phyloP scores from a whole-genome alignment of 192 early-diverging fungal genomes.

The Chytriomyces sp. region DNA sequence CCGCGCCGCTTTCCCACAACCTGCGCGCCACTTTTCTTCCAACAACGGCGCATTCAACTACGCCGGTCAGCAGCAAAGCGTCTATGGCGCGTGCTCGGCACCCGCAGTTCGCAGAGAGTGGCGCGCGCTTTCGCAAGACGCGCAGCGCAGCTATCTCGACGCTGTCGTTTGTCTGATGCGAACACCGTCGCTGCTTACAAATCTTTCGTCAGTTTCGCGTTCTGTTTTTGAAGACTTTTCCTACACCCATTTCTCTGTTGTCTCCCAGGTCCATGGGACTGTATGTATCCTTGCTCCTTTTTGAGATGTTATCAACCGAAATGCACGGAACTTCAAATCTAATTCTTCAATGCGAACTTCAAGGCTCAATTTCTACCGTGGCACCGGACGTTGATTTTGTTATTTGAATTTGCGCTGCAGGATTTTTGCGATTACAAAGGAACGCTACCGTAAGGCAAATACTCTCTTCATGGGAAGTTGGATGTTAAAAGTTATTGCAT shows the following conservation, averaged over 20 bases:
- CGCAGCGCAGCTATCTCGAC: conserved; percentile 19
- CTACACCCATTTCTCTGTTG: background rate
- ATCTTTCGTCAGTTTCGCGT: background rate
- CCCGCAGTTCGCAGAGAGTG: conserved; percentile 25
- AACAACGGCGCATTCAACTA: no score
- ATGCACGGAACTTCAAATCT: no score
- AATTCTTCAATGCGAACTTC: background rate
- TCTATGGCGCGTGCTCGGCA: background rate
- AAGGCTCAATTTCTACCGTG: conserved; percentile 37
- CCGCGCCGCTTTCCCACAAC: no score
- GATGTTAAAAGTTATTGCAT: background rate
- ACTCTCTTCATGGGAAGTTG: background rate
- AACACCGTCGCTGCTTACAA: conserved; percentile 8
- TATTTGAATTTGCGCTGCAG: conserved; percentile 36
- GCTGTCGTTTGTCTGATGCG: conserved; percentile 22
- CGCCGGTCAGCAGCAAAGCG: no score
- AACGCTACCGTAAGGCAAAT: conserved; percentile 36
- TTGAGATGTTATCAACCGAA: no score
- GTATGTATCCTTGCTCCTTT: background rate
- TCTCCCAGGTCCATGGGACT: conserved; percentile 5
- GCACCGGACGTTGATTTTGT: conserved; percentile 32
- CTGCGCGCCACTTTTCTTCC: no score
- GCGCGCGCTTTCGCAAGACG: background rate
- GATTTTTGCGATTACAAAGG: conserved; percentile 20
- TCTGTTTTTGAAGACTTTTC: conserved; percentile 27